Base-by-base conservation (phyloP, 2,329 filamentous ascomycete genomes). In the Paraphoma chrysanthemicola region DNA sequence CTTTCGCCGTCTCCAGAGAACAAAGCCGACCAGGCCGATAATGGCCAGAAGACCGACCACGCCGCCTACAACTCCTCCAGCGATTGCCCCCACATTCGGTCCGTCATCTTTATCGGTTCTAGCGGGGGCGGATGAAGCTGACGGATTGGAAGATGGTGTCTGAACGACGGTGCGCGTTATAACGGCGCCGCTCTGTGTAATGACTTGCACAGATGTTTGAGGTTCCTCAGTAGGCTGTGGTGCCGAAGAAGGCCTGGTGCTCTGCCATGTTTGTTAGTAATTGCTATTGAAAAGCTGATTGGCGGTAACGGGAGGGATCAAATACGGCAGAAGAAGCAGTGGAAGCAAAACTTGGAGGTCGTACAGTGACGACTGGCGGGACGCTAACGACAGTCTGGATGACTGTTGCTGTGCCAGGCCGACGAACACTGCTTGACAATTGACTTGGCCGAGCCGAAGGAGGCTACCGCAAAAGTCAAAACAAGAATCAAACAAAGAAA, bases 151-250 rank as follows among this genome's bases (percentile, higher is more conserved):
- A 4, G 69, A 64, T 1, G 72, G 68, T 11, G 69, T 78, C 10
- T 72, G 71, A 3, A 80, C 78, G 12, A 83, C 73, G 1, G 79
- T 82, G 33, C 81, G 71, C 5, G 80, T 82, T 1, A 81, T 69
- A 5, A 78, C 56, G 2, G 66, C 69, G 17, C 80, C 80, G 17
- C 78, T 80, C 18, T 80, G 69, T 0, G 80, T 82, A n/a, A 80
- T 67, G 11, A 78, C 67, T 76, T 45, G 67, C 58, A 28, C 62
- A 54, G 16, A 44, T 2, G 44, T 47, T 6, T 43, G 31, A 2
- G 18, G 45, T 49, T n/a, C 14, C 30, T 33, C 30, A 39, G 41
- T 59, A 55, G 7, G 62, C 51, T 7, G 62, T 68, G 4, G 64
- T 56, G 49, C 16, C 39, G 28, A 18, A 5, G 69, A 65, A 9